Evolutionary conservation across 2,329 filamentous ascomycete genomes (phyloP).

Genomic region (Chalaropsis ovoidea): DNA sequence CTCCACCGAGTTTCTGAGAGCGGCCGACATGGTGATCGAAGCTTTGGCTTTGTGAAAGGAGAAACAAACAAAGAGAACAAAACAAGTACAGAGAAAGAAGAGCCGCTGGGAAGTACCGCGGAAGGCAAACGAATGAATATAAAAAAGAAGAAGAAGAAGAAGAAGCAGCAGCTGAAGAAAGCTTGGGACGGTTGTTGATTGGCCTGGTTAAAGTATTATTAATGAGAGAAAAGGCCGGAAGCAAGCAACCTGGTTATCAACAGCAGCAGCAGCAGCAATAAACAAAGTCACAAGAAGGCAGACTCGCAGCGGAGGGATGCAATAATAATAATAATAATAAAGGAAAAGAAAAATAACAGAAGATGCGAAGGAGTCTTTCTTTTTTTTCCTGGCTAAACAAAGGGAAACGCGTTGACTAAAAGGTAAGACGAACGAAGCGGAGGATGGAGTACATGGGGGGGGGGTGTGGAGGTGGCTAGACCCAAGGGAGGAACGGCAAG

Average conservation of each 20-base stretch:
- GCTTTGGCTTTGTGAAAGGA: not conserved
- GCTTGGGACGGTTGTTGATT: slow-evolving; percentile 2
- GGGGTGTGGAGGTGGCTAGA: not conserved
- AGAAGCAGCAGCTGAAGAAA: slow-evolving; percentile 4
- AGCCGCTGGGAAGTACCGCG: not conserved
- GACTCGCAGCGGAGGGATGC: not conserved
- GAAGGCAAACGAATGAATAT: slow-evolving; percentile 11
- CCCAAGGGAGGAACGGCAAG: not conserved
- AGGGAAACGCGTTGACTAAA: not conserved
- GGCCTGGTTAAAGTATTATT: slow-evolving; percentile 2
- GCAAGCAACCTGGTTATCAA: not conserved
- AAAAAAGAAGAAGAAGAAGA: slow-evolving; percentile 6
- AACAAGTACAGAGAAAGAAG: not conserved
- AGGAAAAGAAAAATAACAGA: not conserved
- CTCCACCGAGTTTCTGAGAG: slow-evolving; percentile 21
- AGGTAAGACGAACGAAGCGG: not conserved
- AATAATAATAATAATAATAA: not conserved
- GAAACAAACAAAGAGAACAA: not conserved
- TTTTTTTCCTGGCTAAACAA: slow-evolving; percentile 11
- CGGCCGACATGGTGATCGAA: slow-evolving; percentile 16
- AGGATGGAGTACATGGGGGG: not conserved
- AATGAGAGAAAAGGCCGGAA: slow-evolving; percentile 3
- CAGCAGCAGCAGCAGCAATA: not conserved
- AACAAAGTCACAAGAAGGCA: not conserved
- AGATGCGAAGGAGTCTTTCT: not conserved